phyloP scores from a whole-genome alignment of 1,284 basidiomycete species.

The Irpex rosettiformis region DNA sequence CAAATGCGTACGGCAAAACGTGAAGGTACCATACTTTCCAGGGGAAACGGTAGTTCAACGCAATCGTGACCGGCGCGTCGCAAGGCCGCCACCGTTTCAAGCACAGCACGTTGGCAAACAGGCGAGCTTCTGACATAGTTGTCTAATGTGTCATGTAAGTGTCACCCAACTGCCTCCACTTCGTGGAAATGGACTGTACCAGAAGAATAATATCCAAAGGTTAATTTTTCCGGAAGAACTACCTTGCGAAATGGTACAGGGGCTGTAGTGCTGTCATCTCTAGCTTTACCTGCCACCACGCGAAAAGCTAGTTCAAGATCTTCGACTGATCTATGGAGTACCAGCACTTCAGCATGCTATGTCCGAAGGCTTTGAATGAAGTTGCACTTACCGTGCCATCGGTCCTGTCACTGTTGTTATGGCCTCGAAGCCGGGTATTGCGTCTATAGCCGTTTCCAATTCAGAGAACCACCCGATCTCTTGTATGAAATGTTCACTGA shows the following conservation, averaged over 20 bases:
- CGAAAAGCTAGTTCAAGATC: conserved; percentile 64
- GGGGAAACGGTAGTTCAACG: conserved; percentile 55
- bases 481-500: conserved; percentile 22
- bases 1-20: neutral
- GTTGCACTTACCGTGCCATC: conserved; percentile 57
- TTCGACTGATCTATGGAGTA: conserved; percentile 46
- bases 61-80: conserved; percentile 74
- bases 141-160: conserved; percentile 39
- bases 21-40: conserved; percentile 35
- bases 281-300: conserved; percentile 51
- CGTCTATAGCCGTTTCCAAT: conserved; percentile 30
- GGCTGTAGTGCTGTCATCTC: conserved; percentile 36
- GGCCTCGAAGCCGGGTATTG: conserved; percentile 64
- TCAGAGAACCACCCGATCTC: neutral
- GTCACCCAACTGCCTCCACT: conserved; percentile 1
- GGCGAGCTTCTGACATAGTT: conserved; percentile 70
- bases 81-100: conserved; percentile 72
- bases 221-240: conserved; percentile 50
- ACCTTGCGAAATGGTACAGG: conserved; percentile 63
- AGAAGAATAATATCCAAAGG: conserved; percentile 71
- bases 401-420: conserved; percentile 63
- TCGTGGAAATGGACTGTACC: conserved; percentile 38
- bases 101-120: conserved; percentile 74
- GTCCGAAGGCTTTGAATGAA: neutral
- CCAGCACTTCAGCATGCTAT: too few species aligned